A percentile compares a stretch with the other conserved stretches of the same genome.
phyloP scores from a whole-genome alignment of 805 yeast genomes.

The Jamesozyma spencerorum region DNA sequence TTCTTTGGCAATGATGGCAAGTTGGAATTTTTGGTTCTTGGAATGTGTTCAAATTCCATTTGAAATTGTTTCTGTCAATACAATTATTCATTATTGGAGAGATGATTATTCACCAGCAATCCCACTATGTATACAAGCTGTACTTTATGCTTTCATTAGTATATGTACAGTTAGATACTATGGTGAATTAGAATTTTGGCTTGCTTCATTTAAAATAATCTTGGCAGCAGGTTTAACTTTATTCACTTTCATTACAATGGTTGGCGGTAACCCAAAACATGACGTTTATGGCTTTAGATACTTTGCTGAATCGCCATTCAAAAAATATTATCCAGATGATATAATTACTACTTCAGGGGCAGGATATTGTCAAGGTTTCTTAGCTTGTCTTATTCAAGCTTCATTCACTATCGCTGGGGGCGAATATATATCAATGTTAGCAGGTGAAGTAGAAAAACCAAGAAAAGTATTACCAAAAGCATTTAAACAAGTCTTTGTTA shows the following conservation, averaged over 20 bases:
- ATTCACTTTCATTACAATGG: conserved; percentile 73
- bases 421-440: conserved; percentile 75
- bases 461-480: conserved; percentile 69
- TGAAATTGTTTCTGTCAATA: conserved; percentile 72
- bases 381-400: conserved; percentile 61
- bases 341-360: conserved; percentile 12
- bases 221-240: conserved; percentile 67
- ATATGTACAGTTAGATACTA: conserved; percentile 63
- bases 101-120: conserved; percentile 66
- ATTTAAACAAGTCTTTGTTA: conserved; percentile 60
- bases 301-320: conserved; percentile 49
- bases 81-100: conserved; percentile 74
- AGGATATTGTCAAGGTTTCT: conserved; percentile 65
- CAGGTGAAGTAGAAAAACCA: conserved; percentile 71
- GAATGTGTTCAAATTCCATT: conserved; percentile 74
- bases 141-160: conserved; percentile 53
- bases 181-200: conserved; percentile 79
- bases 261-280: conserved; percentile 74
- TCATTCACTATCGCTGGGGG: conserved; percentile 80
- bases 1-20: conserved; percentile 64
- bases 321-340: conserved; percentile 46
- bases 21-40: conserved; percentile 72
- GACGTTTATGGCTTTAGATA: conserved; percentile 54
- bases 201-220: conserved; percentile 63
- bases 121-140: conserved; percentile 56